A percentile compares a stretch with the other conserved stretches of the same genome.
phyloP scores from a whole-genome alignment of 1,139 yeast species.

The Kodamaea alishanica region DNA sequence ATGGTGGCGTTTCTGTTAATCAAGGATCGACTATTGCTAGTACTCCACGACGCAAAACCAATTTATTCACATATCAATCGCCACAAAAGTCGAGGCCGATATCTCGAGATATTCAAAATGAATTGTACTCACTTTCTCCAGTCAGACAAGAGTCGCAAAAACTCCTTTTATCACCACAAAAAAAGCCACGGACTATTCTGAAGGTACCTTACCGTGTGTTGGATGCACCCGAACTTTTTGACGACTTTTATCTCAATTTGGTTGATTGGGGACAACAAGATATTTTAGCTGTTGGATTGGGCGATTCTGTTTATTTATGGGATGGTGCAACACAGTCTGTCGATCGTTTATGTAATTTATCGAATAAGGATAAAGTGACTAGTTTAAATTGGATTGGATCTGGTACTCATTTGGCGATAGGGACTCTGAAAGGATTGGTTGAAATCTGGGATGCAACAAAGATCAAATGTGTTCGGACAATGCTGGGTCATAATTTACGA shows the following conservation, averaged over 20 bases:
- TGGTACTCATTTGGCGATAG: conserved; percentile 93
- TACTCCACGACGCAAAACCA: conserved; percentile 57
- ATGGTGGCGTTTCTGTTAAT: conserved; percentile 11
- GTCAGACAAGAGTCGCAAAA: conserved; percentile 86
- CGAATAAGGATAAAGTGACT: conserved; percentile 64
- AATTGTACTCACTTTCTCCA: conserved; percentile 78
- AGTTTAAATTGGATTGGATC: conserved; percentile 91
- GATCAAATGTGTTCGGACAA: conserved; percentile 76
- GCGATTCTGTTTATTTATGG: conserved; percentile 86
- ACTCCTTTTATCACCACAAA: conserved; percentile 74
- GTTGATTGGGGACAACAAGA: conserved; percentile 97
- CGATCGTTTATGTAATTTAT: conserved; percentile 70
- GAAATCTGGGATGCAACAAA: conserved; percentile 96
- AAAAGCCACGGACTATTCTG: conserved; percentile 70
- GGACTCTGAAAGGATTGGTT: conserved; percentile 81
- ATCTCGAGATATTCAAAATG: conserved; percentile 61
- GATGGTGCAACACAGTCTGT: conserved; percentile 86
- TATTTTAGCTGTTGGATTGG: conserved; percentile 84
- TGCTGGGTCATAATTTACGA: conserved; percentile 87
- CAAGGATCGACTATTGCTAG: conserved; percentile 22
- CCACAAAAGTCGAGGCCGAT: conserved; percentile 62
- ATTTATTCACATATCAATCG: conserved; percentile 67
- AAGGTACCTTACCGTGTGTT: conserved; percentile 89
- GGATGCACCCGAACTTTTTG: conserved; percentile 95
- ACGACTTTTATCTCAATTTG: conserved; percentile 86